Evolutionary conservation across 2,329 filamentous ascomycete genomes (phyloP), one percentile per base, ranked within the genome.

Genomic region (Ascochyta pisi): DNA sequence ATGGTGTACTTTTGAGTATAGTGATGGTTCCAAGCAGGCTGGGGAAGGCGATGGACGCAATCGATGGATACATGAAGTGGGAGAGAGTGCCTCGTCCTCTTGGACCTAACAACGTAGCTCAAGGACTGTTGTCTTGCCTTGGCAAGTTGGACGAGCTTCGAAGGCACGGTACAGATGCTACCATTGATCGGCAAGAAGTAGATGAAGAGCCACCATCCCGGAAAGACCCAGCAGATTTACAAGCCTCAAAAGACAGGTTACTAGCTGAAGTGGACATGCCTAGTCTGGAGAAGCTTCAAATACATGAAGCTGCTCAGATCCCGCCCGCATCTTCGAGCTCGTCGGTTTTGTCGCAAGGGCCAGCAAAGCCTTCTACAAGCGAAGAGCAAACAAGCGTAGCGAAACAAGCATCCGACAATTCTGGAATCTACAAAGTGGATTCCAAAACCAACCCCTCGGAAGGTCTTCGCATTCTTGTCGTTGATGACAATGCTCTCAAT

Each of bases 401-500:
- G 19, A 19, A 19, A 24, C 39, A 8, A 41, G 23, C 12, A 27
- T 16, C 13, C 9, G 35, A 12, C 8, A 34, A 16, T 6, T 23
- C 29, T 15, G 29, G 10, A 12, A 15, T 37, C 9, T n/a, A 38
- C 19, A 10, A 22, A 22, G 4, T 27, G 4, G 22, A 35, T 5
- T 26, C 42, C 3, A 13, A 27, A 3, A n/a, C 24, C 22, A n/a
- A 39, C 22, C 4, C 15, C 31, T 12, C n/a, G 4, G n/a, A 6
- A 2, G 16, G n/a, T 31, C 56, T 46, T 43, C 49, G 58, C 13
- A 58, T 74, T 10, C 65, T 76, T 1, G 54, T 76, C 2, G 70
- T 71, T 0, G 74, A 76, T 45, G 73, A 76, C 42, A 76, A 76
- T 41, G 26, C 61, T 1, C 63, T 76, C 26, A 76, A 76, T 31